Conservation (phyloP, 345 rosid genomes). For the Gossypium rotundifolium region DNA sequence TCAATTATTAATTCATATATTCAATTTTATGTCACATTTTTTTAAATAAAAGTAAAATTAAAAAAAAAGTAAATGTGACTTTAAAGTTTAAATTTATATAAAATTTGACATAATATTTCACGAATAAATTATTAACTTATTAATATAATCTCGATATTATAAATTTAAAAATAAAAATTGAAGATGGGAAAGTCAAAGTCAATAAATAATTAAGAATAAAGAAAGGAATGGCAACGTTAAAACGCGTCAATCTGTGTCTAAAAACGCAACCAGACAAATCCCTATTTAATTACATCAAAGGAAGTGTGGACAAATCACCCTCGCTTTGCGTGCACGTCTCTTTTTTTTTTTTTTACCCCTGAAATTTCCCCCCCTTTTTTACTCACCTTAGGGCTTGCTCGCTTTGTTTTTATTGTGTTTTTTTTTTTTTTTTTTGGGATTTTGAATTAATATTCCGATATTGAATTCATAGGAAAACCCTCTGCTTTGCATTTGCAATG, state of each 20-base stretch:
- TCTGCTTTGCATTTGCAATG: no score
- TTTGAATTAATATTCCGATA: no score
- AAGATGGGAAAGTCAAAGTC: slow-evolving; percentile 40
- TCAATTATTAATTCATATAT: neutral
- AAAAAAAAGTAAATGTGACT: no score
- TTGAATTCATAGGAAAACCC: no score
- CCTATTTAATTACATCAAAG: slow-evolving; percentile 20
- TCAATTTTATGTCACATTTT: neutral
- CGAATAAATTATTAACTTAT: no score
- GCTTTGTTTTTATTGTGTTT: no score
- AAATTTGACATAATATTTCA: no score
- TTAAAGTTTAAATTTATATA: no score
- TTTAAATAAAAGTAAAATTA: no score
- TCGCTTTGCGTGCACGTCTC: slow-evolving; percentile 46
- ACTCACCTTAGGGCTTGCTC: no score
- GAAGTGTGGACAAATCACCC: slow-evolving; percentile 38
- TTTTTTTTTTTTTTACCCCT: neutral
- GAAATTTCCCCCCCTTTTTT: no score
- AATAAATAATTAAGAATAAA: neutral
- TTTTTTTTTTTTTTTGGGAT: neutral
- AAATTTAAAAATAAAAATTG: neutral
- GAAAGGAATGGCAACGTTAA: slow-evolving; percentile 17
- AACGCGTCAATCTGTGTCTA: slow-evolving; percentile 31
- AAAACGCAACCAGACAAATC: slow-evolving; percentile 31
- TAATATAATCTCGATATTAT: no score